Base-by-base conservation (phyloP, 768 basidiomycete species). In the Boletellus sp. region DNA sequence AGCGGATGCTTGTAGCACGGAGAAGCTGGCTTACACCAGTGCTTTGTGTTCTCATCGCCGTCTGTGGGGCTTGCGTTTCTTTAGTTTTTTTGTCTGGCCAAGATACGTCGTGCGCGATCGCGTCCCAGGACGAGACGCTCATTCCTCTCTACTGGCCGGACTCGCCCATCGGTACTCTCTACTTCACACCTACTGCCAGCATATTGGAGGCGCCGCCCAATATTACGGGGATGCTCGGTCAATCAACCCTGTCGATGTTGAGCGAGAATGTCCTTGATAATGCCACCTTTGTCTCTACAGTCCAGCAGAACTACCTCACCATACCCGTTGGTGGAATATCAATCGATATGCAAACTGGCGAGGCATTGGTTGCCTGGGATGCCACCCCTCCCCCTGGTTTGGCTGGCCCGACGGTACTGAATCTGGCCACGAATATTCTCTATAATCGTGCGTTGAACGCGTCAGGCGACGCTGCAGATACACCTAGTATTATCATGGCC, bases 311-410 rank as follows among this genome's bases (percentile, higher is more conserved):
- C 42, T 84, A 78, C 62, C 68, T 66, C 19, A 78, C 81, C 50
- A 63, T 85, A n/a, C 69, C 79, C 0, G 59, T 82, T 15, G 89
- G 89, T 28, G 89, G 89, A 26, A 65, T 90, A 23, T 88, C 87
- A 0, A 57, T 88, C 12, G 75, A 89, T 50, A 31, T 68, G 5
- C 52, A 72, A 26, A 75, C 77, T 0, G 76, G 78, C 0, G 62
- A 75, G 11, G 68, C 83, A 0, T 59, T 88, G 37, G 58, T 90
- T 28, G 86, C 89, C 22, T 90, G 86, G 84, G 83, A 90, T 62
- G 84, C 80, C 2, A 68, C 73, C 1, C 70, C 82, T 6, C 67
- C 79, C 7, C 82, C 85, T 6, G 81, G 82, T 2, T 55, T 80
- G 6, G 75, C 73, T 16, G 85, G 84, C 4, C 74, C 78, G 2